Base-by-base conservation (phyloP, 2,329 filamentous ascomycete genomes). In the Nigrospora sphaerica region DNA sequence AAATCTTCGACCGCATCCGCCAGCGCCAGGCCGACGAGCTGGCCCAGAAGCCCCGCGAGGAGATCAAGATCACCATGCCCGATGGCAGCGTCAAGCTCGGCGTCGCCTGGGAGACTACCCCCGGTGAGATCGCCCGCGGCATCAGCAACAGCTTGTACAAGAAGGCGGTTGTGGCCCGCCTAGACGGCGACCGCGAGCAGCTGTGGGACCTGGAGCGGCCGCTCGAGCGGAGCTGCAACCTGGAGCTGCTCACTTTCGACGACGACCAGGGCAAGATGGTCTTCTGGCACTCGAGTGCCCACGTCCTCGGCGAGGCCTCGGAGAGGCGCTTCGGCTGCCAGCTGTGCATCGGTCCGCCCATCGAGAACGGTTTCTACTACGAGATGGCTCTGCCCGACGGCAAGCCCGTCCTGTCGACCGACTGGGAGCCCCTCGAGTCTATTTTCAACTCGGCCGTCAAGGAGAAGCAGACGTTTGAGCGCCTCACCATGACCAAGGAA, bases 201-300 rank as follows among this genome's bases (percentile, higher is more conserved):
- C 74, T 97, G 12, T 98, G 92, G 93, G 93, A 98, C 70, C 72
- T 98, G 54, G 88, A 92, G 61, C 77, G 93, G 46, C 92, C 92
- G 6, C 71, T 98, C 33, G 93, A 97, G 74, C 83, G 81, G 68
- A 88, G 84, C 72, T 93, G 88, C 72, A 86, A 81, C 57, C 78
- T 98, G 28, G 86, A 91, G 60, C 76, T 96, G 45, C 76, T 97
- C 52, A 83, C 86, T 53, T 98, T 97, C 72, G 85, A 65, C 61
- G 68, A 77, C 54, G 71, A 75, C 42, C 62, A 87, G 69, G 92
- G 89, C 59, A 91, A 93, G 72, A 88, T 88, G 65, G 92, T 97
- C 47, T 98, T 96, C 72, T 98, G 92, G 92, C 93, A 97, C 69
- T 95, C 89, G 17, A 92, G 86, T 59, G 93, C 93, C 39, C 93